Percentiles rank a stretch among this genome's conserved stretches.
These are phyloP conservation scores for Hagleromyces aurorensis DNA, from an alignment of 805 yeast genomes.

Conservation along the genomic window DNA sequence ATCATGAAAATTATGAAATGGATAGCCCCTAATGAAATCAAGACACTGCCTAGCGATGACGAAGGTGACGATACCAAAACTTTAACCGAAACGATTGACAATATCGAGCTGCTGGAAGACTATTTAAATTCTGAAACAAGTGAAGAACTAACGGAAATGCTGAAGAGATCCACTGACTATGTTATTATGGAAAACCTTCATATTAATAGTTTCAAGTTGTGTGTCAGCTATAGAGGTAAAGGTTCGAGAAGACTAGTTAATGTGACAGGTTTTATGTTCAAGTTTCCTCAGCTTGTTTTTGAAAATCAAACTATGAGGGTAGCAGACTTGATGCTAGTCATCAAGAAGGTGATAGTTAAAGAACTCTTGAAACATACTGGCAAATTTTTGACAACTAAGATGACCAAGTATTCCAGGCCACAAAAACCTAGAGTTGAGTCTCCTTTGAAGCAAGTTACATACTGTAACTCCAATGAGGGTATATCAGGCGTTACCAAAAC, in stretches of 20 bases:
- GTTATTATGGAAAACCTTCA: conserved; percentile 57
- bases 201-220: conserved; percentile 43
- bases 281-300: conserved; percentile 54
- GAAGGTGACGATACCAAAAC: conserved; percentile 7
- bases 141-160: conserved; percentile 53
- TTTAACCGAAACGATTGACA: conserved; percentile 8
- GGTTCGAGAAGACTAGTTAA: conserved; percentile 64
- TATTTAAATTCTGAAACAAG: conserved; percentile 11
- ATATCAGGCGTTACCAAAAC: no score
- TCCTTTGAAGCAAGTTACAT: conserved; percentile 6
- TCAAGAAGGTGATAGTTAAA: conserved; percentile 57
- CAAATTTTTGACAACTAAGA: conserved; percentile 67
- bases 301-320: conserved; percentile 63
- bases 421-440: conserved; percentile 1
- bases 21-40: conserved; percentile 53
- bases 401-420: conserved; percentile 29
- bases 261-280: conserved; percentile 63
- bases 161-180: conserved; percentile 63
- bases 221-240: conserved; percentile 70
- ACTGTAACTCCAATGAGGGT: conserved; percentile 6
- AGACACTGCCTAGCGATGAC: conserved; percentile 14
- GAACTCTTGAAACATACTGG: conserved; percentile 62
- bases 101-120: conserved; percentile 7
- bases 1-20: conserved; percentile 57
- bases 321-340: conserved; percentile 52